Evolutionary conservation across 805 yeast species (phyloP), one percentile per base, ranked within the genome.

Genomic region (Limtongozyma cylindracea): DNA sequence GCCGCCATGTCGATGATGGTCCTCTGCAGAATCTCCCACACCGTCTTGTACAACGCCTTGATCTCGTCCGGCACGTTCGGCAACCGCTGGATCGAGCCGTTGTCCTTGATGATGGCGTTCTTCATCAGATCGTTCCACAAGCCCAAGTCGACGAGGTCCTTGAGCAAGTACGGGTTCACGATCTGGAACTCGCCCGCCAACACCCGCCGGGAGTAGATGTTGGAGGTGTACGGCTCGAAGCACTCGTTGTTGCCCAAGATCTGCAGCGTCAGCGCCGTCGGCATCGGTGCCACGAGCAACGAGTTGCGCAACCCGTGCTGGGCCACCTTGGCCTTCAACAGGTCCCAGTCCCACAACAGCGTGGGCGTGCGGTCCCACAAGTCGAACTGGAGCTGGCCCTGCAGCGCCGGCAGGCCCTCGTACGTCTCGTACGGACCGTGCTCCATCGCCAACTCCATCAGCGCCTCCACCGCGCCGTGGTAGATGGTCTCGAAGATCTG

Each of bases 191-290:
- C 70, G 30, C 70, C 70, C 15, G 68, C 62, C 23, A 61, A 47
- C 14, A 61, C 70, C 49, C 70, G 54, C 51, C 70, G 54, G 9
- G 66, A 56, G 40, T 61, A 61, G 34, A 61, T 61, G 39, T 61
- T 61, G 12, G 69, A 61, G 14, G 70, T 61, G 43, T 53, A 60
- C 18, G 70, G 70, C 41, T 61, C 70, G 36, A 61, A 61, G 38
- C 69, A 61, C 39, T 61, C 70, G 35, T 59, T 61, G 41, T 53
- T 56, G 30, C 69, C 70, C 35, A 61, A 49, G 28, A 61, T 61
- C 39, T 61, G 70, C 7, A 69, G 61, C 4, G 69, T 61, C 12
- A 69, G 61, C n/a, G 69, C 69, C 27, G 70, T 61, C 20, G 70
- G 70, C 70, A 61, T 61, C 28, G 68, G 68, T 1, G 70, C 70